phyloP scores from a whole-genome alignment of 2,329 filamentous ascomycete species.

The Ilyonectria sp. region DNA sequence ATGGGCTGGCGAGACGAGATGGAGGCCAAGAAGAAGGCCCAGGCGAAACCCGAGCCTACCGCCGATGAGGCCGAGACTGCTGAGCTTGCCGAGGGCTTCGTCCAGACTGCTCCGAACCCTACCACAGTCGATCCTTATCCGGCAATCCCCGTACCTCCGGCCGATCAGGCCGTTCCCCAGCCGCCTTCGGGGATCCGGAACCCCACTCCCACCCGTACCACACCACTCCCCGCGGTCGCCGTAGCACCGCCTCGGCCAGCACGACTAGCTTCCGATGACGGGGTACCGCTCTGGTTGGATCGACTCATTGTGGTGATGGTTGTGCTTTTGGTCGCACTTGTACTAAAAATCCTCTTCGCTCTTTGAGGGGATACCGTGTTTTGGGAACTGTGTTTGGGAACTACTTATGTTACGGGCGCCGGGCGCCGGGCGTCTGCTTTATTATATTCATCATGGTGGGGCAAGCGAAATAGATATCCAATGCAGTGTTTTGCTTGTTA shows the following conservation, averaged over 20 bases:
- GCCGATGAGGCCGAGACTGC: constrained; percentile 60
- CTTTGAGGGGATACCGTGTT: constrained; percentile 33
- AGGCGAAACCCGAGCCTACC: constrained; percentile 26
- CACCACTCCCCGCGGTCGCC: constrained; percentile 22
- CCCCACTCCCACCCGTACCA: constrained; percentile 36
- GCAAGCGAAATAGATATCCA: constrained; percentile 45
- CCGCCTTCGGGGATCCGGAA: constrained; percentile 27
- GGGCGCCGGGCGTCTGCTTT: constrained; percentile 15
- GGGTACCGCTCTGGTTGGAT: constrained; percentile 83
- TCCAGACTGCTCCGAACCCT: constrained; percentile 59
- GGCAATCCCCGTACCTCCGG: constrained; percentile 1
- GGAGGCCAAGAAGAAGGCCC: constrained; percentile 53
- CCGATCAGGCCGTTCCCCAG: constrained; percentile 13
- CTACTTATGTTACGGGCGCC: constrained; percentile 19
- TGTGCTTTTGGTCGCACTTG: constrained; percentile 78
- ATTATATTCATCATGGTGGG: constrained; percentile 7
- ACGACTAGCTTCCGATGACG: constrained; percentile 55
- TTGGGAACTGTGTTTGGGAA: constrained; percentile 20
- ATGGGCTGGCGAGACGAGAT: constrained; percentile 84
- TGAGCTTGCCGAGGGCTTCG: constrained; percentile 71
- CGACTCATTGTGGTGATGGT: constrained; percentile 82
- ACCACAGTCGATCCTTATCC: constrained; percentile 13
- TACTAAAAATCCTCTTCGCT: constrained; percentile 69
- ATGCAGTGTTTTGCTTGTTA: constrained; percentile 26
- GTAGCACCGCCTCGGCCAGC: constrained; percentile 36